These are phyloP conservation scores for Gonium pectorale DNA, from an alignment of 139 green algal species.

Conservation along the genomic window DNA sequence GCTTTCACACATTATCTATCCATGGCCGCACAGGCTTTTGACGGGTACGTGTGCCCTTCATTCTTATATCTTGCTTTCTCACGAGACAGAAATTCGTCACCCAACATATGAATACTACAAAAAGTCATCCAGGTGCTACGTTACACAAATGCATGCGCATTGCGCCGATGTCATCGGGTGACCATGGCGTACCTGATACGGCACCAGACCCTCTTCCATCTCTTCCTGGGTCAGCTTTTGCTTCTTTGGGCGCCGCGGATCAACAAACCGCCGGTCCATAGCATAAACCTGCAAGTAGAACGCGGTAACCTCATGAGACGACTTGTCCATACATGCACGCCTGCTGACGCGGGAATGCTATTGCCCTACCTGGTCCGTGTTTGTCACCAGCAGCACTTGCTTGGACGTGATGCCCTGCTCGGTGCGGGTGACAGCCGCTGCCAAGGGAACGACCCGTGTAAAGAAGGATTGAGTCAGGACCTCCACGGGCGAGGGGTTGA, in stretches of 20 bases:
- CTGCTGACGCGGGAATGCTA: too few relatives aligned
- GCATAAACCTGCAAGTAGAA: constrained; percentile 94
- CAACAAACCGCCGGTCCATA: constrained; percentile 90
- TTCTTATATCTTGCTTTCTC: too few relatives aligned
- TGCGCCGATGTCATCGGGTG: too few relatives aligned
- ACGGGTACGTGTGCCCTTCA: too few relatives aligned
- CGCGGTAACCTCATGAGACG: too few relatives aligned
- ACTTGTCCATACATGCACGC: too few relatives aligned
- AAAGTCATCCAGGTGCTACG: too few relatives aligned
- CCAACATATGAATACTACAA: too few relatives aligned
- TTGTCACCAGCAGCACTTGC: constrained; percentile 85
- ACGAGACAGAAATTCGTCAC: too few relatives aligned
- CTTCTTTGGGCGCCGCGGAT: constrained; percentile 83
- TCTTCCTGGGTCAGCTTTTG: constrained; percentile 78
- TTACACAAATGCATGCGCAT: too few relatives aligned
- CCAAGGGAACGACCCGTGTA: constrained; percentile 50
- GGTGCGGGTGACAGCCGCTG: constrained; percentile 74
- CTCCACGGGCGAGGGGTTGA: constrained; percentile 69
- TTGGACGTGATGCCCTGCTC: constrained; percentile 88
- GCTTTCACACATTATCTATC: too few relatives aligned
- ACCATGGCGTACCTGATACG: constrained; percentile 82
- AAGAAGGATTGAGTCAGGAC: constrained; percentile 51
- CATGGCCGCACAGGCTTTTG: too few relatives aligned
- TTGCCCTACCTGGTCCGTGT: constrained; percentile 77
- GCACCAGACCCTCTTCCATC: constrained; percentile 88